Conservation (phyloP, 2,329 filamentous ascomycete species). For the Fusarium buxicola region DNA sequence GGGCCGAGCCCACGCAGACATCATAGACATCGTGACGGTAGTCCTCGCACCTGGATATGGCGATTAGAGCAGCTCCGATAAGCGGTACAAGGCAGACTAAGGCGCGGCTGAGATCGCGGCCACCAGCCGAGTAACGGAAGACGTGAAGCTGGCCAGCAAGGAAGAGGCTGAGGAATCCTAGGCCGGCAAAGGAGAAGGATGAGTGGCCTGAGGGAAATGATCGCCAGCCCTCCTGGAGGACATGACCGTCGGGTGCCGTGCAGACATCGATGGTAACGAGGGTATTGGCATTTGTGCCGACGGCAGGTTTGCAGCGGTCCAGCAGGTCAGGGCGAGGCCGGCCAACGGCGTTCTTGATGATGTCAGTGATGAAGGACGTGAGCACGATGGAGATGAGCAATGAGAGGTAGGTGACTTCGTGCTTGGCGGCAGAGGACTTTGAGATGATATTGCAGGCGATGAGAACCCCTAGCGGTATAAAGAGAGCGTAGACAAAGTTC, state of each 20-base stretch:
- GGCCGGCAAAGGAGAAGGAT: conserved; percentile 81
- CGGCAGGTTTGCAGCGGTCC: conserved; percentile 81
- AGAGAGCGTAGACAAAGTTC: conserved; percentile 83
- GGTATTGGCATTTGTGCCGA: conserved; percentile 59
- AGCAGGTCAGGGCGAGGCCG: conserved; percentile 73
- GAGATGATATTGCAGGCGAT: conserved; percentile 72
- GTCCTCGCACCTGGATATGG: conserved; percentile 76
- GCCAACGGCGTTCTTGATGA: conserved; percentile 90
- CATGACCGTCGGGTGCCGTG: conserved; percentile 75
- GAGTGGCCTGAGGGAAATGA: conserved; percentile 86
- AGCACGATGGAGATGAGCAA: conserved; percentile 82
- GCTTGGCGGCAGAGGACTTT: conserved; percentile 77
- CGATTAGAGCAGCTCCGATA: conserved; percentile 73
- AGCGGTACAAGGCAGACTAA: conserved; percentile 69
- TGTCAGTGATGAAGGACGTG: conserved; percentile 85
- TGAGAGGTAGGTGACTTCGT: conserved; percentile 86
- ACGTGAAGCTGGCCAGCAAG: conserved; percentile 74
- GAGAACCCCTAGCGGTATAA: conserved; percentile 76
- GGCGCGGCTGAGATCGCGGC: conserved; percentile 66
- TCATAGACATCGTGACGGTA: conserved; percentile 80
- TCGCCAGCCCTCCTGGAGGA: conserved; percentile 84
- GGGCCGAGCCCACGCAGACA: conserved; percentile 69
- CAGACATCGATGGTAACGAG: conserved; percentile 77
- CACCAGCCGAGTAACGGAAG: conserved; percentile 59
- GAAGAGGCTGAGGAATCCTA: conserved; percentile 80